These are phyloP conservation scores for Fusarium papillatum DNA, from an alignment of 2,329 filamentous ascomycete species.

Conservation along the genomic window DNA sequence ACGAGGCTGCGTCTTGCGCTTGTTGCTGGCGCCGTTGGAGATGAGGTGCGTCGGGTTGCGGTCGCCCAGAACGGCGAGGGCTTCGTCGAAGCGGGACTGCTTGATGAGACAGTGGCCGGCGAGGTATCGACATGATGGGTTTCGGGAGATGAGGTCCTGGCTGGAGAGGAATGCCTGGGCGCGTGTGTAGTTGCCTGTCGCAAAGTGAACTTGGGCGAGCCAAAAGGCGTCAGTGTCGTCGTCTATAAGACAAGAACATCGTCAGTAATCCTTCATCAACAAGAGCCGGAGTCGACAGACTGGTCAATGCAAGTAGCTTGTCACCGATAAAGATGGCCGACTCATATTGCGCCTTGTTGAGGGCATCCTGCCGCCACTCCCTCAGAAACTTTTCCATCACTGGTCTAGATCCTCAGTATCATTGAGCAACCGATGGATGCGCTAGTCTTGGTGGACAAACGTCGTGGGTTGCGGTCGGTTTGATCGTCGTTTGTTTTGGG, in stretches of 20 bases:
- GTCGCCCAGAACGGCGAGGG: conserved; percentile 87
- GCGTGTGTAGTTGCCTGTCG: conserved; percentile 93
- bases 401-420: conserved; percentile 10
- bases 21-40: conserved; percentile 61
- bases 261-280: conserved; percentile 9
- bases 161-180: conserved; percentile 89
- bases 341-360: conserved; percentile 97
- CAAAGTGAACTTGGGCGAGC: conserved; percentile 98
- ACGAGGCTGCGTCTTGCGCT: conserved; percentile 54
- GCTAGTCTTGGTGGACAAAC: background rate
- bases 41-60: conserved; percentile 94
- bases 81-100: conserved; percentile 91
- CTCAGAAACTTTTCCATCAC: conserved; percentile 93
- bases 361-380: conserved; percentile 94
- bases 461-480: conserved; percentile 10
- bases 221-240: conserved; percentile 96
- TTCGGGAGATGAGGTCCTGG: conserved; percentile 85
- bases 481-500: conserved; percentile 32
- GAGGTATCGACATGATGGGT: conserved; percentile 90
- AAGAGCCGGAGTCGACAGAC: conserved; percentile 66
- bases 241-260: conserved; percentile 63
- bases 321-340: conserved; percentile 97
- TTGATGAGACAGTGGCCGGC: conserved; percentile 96
- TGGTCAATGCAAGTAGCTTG: conserved; percentile 94
- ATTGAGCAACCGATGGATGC: conserved; percentile 2